Evolutionary conservation across 1,284 basidiomycete species (phyloP), one percentile per base, ranked within the genome.

Genomic region (Spongiforma sp.): DNA sequence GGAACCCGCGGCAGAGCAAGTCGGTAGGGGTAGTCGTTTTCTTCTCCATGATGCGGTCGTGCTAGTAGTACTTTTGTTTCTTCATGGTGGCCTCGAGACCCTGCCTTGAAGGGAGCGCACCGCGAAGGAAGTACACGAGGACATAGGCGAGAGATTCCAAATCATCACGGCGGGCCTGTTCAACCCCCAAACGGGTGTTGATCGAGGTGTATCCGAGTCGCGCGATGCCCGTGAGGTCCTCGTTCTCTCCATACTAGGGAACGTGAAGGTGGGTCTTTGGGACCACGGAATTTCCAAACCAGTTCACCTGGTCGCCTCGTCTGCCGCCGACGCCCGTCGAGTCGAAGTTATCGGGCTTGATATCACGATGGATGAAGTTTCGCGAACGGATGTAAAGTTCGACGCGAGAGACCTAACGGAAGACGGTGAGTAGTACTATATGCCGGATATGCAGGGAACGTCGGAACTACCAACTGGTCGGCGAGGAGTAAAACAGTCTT

Each of bases 331-430:
- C 99, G 52, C 98, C 98, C 96, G 99, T 99, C 75, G 99, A 83
- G n/a, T n/a, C n/a, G 86, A 99, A 99, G 84, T 99, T 99, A 86
- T 99, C 97, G 57, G 98, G 98, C 82, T 99, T 99, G 88, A 99
- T 96, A 77, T 99, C 98, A 70, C 97, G 95, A 80, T 99, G 98
- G 70, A 99, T 99, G 80, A 99, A 99, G 85, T 99, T 99, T 77
- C 96, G 94, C 26, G 96, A 99, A 83, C 99, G 98, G 71, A 99
- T 95, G 83, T 99, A 99, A n/a, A n/a, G n/a, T 80, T 99, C 97
- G 77, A 99, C 95, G 68, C 97, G 95, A 56, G 97, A 99, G 76
- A 99, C 96, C 95, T 98, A 72, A 4, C 17, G 4, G 43, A 26
- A 61, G 30, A 28, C 15, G 11, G 6, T 33, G 11, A 5, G n/a